Conservation (phyloP, 179 eudicot genomes). For the Spinacia oleracea region DNA sequence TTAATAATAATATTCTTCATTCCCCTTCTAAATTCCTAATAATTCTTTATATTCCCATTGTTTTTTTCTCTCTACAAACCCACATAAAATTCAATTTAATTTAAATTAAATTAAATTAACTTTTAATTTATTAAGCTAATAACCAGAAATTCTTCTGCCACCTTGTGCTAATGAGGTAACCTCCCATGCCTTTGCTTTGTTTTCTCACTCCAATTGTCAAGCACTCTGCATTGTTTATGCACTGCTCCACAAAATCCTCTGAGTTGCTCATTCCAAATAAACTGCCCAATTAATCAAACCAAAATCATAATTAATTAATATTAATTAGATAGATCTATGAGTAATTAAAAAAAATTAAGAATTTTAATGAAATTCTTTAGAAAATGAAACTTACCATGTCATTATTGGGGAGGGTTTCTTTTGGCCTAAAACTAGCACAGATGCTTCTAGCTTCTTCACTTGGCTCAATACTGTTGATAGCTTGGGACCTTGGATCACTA, state of each 20-base stretch:
- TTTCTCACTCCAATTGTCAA: conserved; percentile 89
- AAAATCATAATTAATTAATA: conserved; percentile 9
- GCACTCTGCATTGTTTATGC: conserved; percentile 83
- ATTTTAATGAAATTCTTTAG: background rate
- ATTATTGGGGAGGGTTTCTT: conserved; percentile 64
- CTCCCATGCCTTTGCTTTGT: conserved; percentile 83
- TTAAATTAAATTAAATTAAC: background rate
- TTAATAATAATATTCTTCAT: conserved; percentile 10
- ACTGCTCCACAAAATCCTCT: conserved; percentile 87
- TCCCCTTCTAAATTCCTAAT: conserved; percentile 10
- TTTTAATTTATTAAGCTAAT: conserved; percentile 77
- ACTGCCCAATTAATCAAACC: conserved; percentile 40
- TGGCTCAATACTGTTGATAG: conserved; percentile 79
- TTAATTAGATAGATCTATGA: background rate
- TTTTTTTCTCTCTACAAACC: conserved; percentile 12
- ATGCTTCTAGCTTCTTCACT: conserved; percentile 94
- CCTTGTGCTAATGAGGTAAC: conserved; percentile 93
- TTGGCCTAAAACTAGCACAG: conserved; percentile 83
- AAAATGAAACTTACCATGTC: conserved; percentile 51
- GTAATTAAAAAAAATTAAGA: background rate
- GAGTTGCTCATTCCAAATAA: conserved; percentile 63
- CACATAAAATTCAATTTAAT: background rate
- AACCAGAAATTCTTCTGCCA: conserved; percentile 99
- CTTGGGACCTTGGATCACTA: conserved; percentile 82
- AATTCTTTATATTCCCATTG: background rate